Evolutionary conservation across 148 eudicot species (phyloP).

Genomic region (Spergularia marina): DNA sequence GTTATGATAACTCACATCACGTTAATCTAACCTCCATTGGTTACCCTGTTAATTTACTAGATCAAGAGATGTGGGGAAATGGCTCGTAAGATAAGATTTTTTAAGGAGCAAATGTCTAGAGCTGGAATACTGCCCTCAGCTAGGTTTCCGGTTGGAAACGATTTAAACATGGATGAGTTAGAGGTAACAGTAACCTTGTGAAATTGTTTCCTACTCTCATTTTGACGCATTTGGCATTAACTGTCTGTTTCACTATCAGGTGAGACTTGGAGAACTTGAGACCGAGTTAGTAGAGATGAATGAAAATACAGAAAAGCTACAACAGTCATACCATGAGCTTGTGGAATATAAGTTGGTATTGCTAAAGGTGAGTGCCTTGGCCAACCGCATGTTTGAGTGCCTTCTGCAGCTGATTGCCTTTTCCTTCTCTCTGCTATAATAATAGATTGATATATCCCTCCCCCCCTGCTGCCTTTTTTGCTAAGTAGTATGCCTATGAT

Average conservation of each 20-base stretch:
- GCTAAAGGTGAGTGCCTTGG: constrained; percentile 47
- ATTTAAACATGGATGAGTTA: constrained; percentile 53
- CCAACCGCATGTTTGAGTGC: not conserved
- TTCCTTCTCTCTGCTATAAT: no score
- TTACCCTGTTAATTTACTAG: constrained; percentile 27
- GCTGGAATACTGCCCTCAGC: constrained; percentile 56
- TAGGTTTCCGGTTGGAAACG: constrained; percentile 33
- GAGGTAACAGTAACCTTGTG: constrained; percentile 45
- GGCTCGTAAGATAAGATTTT: constrained; percentile 73
- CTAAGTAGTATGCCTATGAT: no score
- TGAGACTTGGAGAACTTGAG: constrained; percentile 69
- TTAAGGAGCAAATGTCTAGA: constrained; percentile 68
- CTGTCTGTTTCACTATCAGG: constrained; percentile 30
- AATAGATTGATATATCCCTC: no score
- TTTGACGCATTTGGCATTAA: constrained; percentile 3
- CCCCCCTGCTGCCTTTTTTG: no score
- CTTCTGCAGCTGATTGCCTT: no score
- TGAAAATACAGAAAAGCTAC: constrained; percentile 63
- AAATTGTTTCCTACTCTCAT: not conserved
- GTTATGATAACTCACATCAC: not conserved
- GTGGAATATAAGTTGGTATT: constrained; percentile 75
- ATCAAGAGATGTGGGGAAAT: constrained; percentile 81
- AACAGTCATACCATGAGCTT: constrained; percentile 67
- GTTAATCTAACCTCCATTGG: not conserved
- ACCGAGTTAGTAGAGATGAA: constrained; percentile 69